Evolutionary conservation across 306 rosid genomes (phyloP).

Genomic region (Ceratonia siliqua): DNA sequence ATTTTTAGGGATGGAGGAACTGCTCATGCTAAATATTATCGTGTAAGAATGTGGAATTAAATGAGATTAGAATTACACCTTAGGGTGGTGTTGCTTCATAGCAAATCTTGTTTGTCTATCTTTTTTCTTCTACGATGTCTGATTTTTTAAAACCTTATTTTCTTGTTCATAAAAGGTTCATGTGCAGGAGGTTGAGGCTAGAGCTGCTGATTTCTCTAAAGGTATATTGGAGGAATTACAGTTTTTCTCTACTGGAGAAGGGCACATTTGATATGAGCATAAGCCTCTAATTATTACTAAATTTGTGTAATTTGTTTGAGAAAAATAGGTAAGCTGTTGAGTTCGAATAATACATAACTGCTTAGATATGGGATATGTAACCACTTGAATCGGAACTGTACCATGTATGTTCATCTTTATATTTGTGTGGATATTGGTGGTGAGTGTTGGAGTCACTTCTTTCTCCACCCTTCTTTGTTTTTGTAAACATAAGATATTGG

Average conservation of each 20-base stretch:
- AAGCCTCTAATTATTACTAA: background rate
- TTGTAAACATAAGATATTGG: background rate
- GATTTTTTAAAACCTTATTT: slow-evolving; percentile 33
- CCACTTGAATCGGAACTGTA: background rate
- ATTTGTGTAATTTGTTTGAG: background rate
- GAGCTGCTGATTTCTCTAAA: slow-evolving; percentile 60
- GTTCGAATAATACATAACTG: background rate
- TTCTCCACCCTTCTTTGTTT: background rate
- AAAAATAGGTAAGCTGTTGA: background rate
- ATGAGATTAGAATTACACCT: slow-evolving; percentile 18
- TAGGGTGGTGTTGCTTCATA: slow-evolving; percentile 19
- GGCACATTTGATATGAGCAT: background rate
- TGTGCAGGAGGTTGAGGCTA: slow-evolving; percentile 71
- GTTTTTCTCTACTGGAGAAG: background rate
- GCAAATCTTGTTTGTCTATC: slow-evolving; percentile 23
- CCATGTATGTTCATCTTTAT: background rate
- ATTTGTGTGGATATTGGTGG: background rate
- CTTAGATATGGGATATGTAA: background rate
- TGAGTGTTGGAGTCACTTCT: background rate
- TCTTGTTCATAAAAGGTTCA: slow-evolving; percentile 63
- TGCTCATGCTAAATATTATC: slow-evolving; percentile 74
- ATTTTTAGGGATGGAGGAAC: slow-evolving; percentile 63
- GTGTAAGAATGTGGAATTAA: slow-evolving; percentile 52
- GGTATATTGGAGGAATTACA: slow-evolving; percentile 48
- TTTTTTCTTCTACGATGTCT: slow-evolving; percentile 29